Conservation (phyloP, 495 filamentous ascomycete genomes). For the Articulospora tetracladia region DNA sequence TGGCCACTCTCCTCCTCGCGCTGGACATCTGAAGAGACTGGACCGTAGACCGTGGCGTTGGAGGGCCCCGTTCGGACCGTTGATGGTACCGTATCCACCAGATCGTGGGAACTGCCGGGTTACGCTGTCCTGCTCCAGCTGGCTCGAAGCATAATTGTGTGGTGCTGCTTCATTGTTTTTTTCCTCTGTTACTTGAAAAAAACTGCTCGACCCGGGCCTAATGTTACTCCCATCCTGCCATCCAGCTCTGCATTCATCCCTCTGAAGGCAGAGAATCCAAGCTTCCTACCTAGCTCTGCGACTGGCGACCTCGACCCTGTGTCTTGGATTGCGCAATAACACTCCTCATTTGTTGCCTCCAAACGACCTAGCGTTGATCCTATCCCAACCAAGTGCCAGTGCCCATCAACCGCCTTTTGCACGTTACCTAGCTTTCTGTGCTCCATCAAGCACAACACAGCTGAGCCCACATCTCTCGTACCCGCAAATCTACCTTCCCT, state of each 20-base stretch:
- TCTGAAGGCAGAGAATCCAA: too few species aligned
- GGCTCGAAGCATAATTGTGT: conserved; percentile 1
- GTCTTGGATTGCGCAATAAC: conserved; percentile 19
- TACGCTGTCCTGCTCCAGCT: not conserved
- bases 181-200: conserved; percentile 12
- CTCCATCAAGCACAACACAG: conserved; percentile 6
- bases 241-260: not conserved
- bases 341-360: conserved; percentile 3
- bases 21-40: too few species aligned
- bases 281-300: too few species aligned
- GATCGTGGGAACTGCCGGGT: not conserved
- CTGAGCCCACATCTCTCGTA: conserved; percentile 8
- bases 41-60: too few species aligned
- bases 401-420: conserved; percentile 3
- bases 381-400: not conserved
- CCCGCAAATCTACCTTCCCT: conserved; percentile 14
- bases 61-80: not conserved
- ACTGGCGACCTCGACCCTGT: not conserved
- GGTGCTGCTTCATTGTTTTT: not conserved
- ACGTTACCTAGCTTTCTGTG: conserved; percentile 17
- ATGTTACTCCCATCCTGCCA: conserved; percentile 12
- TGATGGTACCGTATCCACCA: not conserved
- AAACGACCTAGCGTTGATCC: not conserved
- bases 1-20: too few species aligned
- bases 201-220: not conserved